A percentile compares a stretch with the other conserved stretches of the same genome.
Conservation (phyloP, 148 eudicot genomes). For the Oxyria digyna region DNA sequence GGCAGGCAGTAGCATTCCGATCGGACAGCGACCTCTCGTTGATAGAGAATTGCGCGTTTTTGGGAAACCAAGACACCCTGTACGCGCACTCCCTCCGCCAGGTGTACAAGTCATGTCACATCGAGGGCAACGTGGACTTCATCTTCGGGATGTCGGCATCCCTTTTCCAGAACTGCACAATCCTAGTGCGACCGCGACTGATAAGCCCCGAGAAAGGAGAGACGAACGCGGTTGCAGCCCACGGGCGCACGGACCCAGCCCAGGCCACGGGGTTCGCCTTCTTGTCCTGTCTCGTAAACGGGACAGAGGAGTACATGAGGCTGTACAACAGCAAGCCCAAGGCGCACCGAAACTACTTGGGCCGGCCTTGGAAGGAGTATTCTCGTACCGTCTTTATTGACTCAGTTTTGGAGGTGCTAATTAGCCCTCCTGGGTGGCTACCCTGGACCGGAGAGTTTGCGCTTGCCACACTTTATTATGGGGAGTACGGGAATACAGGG, state of each 20-base stretch:
- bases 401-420: not conserved
- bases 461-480: not conserved
- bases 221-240: conserved; percentile 73
- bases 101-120: conserved; percentile 53
- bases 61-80: conserved; percentile 88
- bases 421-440: conserved; percentile 4
- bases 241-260: conserved; percentile 75
- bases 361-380: conserved; percentile 11
- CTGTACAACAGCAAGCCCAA: conserved; percentile 45
- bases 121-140: conserved; percentile 83
- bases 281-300: conserved; percentile 44
- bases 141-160: conserved; percentile 81
- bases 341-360: conserved; percentile 41
- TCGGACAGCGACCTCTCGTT: conserved; percentile 77
- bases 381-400: conserved; percentile 4
- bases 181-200: conserved; percentile 57
- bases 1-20: conserved; percentile 81
- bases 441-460: conserved; percentile 10
- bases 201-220: conserved; percentile 60
- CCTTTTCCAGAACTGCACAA: conserved; percentile 61
- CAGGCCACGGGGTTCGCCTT: conserved; percentile 66
- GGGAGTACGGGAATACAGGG: not conserved
- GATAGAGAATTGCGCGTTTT: conserved; percentile 68
- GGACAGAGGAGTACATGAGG: conserved; percentile 62
- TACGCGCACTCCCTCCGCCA: conserved; percentile 83